These are phyloP conservation scores for Barbarea vulgaris DNA, from an alignment of 345 rosid species.

Conservation along the genomic window DNA sequence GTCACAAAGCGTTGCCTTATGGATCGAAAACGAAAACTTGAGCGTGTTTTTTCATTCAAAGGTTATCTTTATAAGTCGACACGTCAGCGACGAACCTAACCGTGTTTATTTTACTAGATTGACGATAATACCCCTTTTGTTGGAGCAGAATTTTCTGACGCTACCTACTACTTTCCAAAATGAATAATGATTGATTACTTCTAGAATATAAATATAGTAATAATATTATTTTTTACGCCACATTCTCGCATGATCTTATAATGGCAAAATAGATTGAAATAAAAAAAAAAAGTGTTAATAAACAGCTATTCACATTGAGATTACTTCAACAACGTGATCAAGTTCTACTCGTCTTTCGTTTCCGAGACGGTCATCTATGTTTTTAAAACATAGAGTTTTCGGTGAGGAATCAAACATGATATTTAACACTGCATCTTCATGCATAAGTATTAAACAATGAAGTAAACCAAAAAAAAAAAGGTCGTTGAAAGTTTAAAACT, in stretches of 20 bases:
- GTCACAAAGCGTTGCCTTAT: slow-evolving; percentile 45
- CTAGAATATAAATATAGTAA: background rate
- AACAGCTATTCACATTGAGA: slow-evolving; percentile 13
- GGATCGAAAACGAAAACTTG: slow-evolving; percentile 17
- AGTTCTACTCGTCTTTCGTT: slow-evolving; percentile 25
- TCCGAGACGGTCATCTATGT: background rate
- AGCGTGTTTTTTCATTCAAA: slow-evolving; percentile 28
- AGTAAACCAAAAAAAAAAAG: background rate
- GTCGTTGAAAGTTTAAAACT: background rate
- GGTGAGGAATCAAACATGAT: background rate
- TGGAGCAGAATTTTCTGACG: slow-evolving; percentile 17
- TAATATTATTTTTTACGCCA: slow-evolving; percentile 16
- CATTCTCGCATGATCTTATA: slow-evolving; percentile 36
- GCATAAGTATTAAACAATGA: background rate
- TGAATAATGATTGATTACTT: slow-evolving; percentile 2
- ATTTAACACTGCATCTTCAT: background rate
- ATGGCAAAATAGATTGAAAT: background rate
- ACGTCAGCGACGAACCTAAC: slow-evolving; percentile 42
- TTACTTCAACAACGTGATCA: slow-evolving; percentile 13
- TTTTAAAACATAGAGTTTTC: background rate
- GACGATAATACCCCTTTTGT: slow-evolving; percentile 30
- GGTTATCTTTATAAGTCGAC: slow-evolving; percentile 30
- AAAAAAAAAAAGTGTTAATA: background rate
- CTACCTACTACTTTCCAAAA: slow-evolving; percentile 14
- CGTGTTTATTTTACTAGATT: slow-evolving; percentile 3